Conservation (phyloP, 441 rosid species). For the Gossypium davidsonii region DNA sequence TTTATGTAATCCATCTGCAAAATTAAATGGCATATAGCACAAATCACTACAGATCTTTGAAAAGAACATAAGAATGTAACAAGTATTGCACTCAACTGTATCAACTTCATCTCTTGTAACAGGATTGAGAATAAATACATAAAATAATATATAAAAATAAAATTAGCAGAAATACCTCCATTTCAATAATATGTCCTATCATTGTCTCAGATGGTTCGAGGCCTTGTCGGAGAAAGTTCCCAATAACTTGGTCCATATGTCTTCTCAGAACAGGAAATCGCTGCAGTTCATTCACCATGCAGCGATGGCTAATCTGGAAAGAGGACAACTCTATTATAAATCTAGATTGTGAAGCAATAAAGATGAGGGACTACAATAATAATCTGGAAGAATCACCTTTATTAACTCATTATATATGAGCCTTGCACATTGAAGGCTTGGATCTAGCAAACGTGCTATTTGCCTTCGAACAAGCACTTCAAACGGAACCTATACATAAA, state of each 20-base stretch:
- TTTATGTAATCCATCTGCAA: conserved; percentile 92
- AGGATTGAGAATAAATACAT: not conserved
- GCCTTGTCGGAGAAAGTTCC: conserved; percentile 77
- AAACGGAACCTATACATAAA: conserved; percentile 67
- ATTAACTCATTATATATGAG: conserved; percentile 82
- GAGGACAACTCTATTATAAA: conserved; percentile 9
- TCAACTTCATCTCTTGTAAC: not conserved
- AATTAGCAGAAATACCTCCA: conserved; percentile 56
- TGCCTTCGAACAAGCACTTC: conserved; percentile 91
- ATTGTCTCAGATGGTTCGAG: conserved; percentile 87
- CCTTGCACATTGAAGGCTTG: conserved; percentile 92
- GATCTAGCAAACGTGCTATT: conserved; percentile 83
- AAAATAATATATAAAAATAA: not conserved
- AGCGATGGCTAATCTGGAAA: conserved; percentile 81
- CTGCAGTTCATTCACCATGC: conserved; percentile 61
- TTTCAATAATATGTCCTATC: conserved; percentile 82
- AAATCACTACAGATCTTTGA: not conserved
- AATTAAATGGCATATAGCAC: conserved; percentile 9
- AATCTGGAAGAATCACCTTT: conserved; percentile 38
- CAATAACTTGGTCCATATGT: conserved; percentile 90
- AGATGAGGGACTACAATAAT: not conserved
- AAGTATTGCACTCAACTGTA: not conserved
- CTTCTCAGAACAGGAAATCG: conserved; percentile 77
- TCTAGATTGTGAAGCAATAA: not conserved
- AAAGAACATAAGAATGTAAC: not conserved